Conservation (phyloP, 441 rosid genomes). For the Erodium texanum region DNA sequence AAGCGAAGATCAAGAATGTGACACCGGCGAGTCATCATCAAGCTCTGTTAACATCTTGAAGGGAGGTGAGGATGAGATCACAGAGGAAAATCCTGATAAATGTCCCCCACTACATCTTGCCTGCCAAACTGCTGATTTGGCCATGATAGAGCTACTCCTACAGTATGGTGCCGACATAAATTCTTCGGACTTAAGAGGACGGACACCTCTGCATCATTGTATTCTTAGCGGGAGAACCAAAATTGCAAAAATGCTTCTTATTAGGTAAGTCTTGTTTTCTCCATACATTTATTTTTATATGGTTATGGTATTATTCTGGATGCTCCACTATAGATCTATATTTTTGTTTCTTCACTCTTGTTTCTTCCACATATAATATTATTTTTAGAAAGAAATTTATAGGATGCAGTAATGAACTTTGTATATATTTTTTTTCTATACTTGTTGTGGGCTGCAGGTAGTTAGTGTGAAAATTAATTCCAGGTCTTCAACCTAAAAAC, state of each 20-base stretch:
- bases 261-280: constrained; percentile 44
- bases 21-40: constrained; percentile 54
- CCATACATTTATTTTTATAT: not conserved
- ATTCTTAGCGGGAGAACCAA: constrained; percentile 50
- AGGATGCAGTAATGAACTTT: too few relatives aligned
- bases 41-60: constrained; percentile 45
- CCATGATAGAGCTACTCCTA: constrained; percentile 92
- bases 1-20: constrained; percentile 41
- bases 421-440: too few relatives aligned
- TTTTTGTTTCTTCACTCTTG: not conserved
- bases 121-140: constrained; percentile 86
- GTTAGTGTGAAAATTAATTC: too few relatives aligned
- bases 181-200: constrained; percentile 66
- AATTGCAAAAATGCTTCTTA: constrained; percentile 68
- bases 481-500: too few relatives aligned
- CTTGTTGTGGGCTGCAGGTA: too few relatives aligned
- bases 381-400: not conserved
- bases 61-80: constrained; percentile 32
- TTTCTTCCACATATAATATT: not conserved
- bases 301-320: not conserved
- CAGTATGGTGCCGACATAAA: constrained; percentile 91
- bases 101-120: constrained; percentile 88
- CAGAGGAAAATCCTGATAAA: constrained; percentile 50
- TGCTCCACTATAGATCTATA: not conserved
- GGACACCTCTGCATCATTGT: constrained; percentile 71